These are phyloP conservation scores for Monilinia polystroma DNA, from an alignment of 2,329 filamentous ascomycete species.

Conservation along the genomic window DNA sequence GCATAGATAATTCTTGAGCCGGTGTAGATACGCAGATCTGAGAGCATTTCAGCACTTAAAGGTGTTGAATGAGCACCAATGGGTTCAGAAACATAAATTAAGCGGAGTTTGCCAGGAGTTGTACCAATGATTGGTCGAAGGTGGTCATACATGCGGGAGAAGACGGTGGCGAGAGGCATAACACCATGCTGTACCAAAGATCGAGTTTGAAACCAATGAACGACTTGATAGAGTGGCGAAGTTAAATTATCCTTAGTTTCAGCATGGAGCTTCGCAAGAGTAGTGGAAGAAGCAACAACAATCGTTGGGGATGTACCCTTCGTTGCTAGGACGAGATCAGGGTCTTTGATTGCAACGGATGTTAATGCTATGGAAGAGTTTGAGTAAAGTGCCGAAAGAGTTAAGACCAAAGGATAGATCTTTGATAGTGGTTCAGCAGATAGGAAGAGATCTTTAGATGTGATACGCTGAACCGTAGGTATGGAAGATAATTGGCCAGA, in stretches of 20 bases:
- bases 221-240: constrained; percentile 62
- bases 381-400: constrained; percentile 77
- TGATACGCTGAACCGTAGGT: constrained; percentile 71
- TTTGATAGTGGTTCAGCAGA: constrained; percentile 78
- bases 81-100: constrained; percentile 77
- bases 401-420: constrained; percentile 75
- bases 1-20: constrained; percentile 82
- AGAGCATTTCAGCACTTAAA: constrained; percentile 68
- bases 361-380: constrained; percentile 86
- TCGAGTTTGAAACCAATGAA: constrained; percentile 71
- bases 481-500: constrained; percentile 75
- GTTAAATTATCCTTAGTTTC: constrained; percentile 59
- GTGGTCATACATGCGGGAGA: constrained; percentile 61
- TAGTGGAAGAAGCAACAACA: constrained; percentile 73
- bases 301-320: constrained; percentile 77
- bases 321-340: constrained; percentile 71
- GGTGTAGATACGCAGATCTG: constrained; percentile 79
- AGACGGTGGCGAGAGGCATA: constrained; percentile 65
- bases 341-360: constrained; percentile 73
- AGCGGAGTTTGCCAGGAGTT: constrained; percentile 70
- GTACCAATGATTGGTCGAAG: constrained; percentile 59
- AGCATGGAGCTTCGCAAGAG: constrained; percentile 66
- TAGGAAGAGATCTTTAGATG: constrained; percentile 75
- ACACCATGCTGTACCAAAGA: constrained; percentile 67
- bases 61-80: constrained; percentile 60